Base-by-base conservation (phyloP, 345 rosid genomes). In the Linum trigynum region DNA sequence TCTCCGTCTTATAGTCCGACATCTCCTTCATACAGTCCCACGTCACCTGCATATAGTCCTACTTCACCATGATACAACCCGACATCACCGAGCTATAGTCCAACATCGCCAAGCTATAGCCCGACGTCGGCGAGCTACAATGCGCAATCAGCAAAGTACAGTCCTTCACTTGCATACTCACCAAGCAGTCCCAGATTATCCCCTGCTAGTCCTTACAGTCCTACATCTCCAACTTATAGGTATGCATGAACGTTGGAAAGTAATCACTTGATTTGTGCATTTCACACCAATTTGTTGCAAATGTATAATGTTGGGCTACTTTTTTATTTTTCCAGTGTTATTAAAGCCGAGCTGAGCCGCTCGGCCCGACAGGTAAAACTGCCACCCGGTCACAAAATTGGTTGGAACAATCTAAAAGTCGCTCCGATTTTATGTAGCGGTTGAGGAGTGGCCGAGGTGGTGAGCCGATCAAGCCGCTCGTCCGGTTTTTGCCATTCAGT, bases 181-280 rank as follows among this genome's bases (percentile, higher is more conserved):
- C 99, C 96, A 7, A 92, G 96, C 79, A 90, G 89, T 70, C 90
- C 98, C 17, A 82, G 96, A 67, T 68, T 92, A 70, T 84, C 97
- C 35, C 94, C 97, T 36, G 71, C 92, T 50, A 88, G 92, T 74
- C 97, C 99, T 3, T 90, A 94, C 78, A 90, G 97, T 74, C 96
- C 97, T 45, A 88, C 97, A 9, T 92, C 98, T 68, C 98, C 97
- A 51, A 88, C 80, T 73, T 92, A 89, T 71, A 92, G 96, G 97
- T 86, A 66, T 14, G 23, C 67, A 55, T 8, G 12, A 16, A 11
- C 40, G 36, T 48, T 48, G 11, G 11, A 7, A 48, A 48, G 9
- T 4, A 0, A 41, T 9, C 14, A 48, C 53, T 48, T 5, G 53
- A 48, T 15, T 48, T 2, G 9, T 48, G 53, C 3, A 4, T 37